These are phyloP conservation scores for Drosera capensis DNA, from an alignment of 148 eudicot species.

Conservation along the genomic window DNA sequence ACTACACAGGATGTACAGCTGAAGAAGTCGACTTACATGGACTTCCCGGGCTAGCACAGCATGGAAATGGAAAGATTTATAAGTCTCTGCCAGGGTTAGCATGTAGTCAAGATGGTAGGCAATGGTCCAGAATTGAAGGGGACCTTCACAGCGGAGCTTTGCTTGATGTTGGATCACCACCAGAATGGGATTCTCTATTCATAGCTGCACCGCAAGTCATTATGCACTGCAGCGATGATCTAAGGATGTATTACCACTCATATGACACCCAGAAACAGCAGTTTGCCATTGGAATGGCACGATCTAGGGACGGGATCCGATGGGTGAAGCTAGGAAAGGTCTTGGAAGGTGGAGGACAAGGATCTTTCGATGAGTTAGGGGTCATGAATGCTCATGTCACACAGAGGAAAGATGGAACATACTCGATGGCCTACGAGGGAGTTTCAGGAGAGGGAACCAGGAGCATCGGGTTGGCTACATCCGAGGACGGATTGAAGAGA, in stretches of 20 bases:
- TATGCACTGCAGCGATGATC: constrained; percentile 35
- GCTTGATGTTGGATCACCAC: constrained; percentile 54
- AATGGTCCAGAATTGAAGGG: constrained; percentile 90
- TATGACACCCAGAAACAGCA: constrained; percentile 29
- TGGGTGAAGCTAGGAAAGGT: constrained; percentile 70
- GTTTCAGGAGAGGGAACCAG: constrained; percentile 34
- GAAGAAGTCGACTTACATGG: constrained; percentile 22
- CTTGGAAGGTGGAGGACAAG: constrained; percentile 19
- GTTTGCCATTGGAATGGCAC: constrained; percentile 46
- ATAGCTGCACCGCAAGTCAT: constrained; percentile 77
- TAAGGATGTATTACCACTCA: constrained; percentile 79
- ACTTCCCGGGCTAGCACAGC: constrained; percentile 8
- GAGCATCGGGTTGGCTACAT: constrained; percentile 50
- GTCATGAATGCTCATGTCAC: constrained; percentile 36
- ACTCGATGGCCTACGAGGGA: constrained; percentile 74
- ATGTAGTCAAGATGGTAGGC: constrained; percentile 83
- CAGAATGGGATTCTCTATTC: constrained; percentile 70
- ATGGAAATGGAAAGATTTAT: constrained; percentile 11
- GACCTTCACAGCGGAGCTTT: constrained; percentile 83
- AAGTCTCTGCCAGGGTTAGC: constrained; percentile 84
- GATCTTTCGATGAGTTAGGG: constrained; percentile 48
- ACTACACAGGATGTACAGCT: constrained; percentile 57
- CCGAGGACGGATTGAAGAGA: constrained; percentile 53
- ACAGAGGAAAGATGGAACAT: constrained; percentile 37
- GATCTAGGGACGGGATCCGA: constrained; percentile 71